These are phyloP conservation scores for Mycena olivaceomarginata DNA, from an alignment of 768 basidiomycete species.

Conservation along the genomic window DNA sequence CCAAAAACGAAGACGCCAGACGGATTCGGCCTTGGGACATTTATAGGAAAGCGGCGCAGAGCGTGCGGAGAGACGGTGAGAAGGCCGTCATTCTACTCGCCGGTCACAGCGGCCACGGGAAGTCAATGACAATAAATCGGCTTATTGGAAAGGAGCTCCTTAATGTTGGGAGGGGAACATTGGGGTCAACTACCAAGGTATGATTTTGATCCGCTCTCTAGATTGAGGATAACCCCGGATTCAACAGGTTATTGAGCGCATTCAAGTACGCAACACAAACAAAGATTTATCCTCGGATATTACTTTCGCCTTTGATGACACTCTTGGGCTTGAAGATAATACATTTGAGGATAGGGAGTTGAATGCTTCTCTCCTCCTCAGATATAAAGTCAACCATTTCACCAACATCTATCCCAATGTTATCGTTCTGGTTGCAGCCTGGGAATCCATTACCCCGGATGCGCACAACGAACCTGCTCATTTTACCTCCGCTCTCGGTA, in stretches of 20 bases:
- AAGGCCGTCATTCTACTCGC: constrained; percentile 18
- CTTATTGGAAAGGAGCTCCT: constrained; percentile 19
- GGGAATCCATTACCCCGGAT: constrained; percentile 14
- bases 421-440: constrained; percentile 11
- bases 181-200: constrained; percentile 25
- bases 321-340: constrained; percentile 17
- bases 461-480: constrained; percentile 14
- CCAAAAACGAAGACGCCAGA: not conserved
- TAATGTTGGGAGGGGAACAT: not conserved
- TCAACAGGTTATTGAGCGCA: constrained; percentile 22
- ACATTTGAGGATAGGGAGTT: constrained; percentile 7
- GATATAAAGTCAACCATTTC: constrained; percentile 8
- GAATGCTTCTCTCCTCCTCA: constrained; percentile 4
- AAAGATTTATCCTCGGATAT: not conserved
- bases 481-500: constrained; percentile 15
- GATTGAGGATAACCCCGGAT: not conserved
- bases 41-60: constrained; percentile 1
- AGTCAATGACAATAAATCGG: not conserved
- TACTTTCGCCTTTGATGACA: constrained; percentile 22
- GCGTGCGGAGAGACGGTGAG: not conserved
- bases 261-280: not conserved
- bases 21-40: constrained; percentile 3
- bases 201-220: not conserved
- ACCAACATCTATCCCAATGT: constrained; percentile 14
- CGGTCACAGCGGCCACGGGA: not conserved